Base-by-base conservation (phyloP, 176 grass and related monocot species). In the Aegilops umbellulata region DNA sequence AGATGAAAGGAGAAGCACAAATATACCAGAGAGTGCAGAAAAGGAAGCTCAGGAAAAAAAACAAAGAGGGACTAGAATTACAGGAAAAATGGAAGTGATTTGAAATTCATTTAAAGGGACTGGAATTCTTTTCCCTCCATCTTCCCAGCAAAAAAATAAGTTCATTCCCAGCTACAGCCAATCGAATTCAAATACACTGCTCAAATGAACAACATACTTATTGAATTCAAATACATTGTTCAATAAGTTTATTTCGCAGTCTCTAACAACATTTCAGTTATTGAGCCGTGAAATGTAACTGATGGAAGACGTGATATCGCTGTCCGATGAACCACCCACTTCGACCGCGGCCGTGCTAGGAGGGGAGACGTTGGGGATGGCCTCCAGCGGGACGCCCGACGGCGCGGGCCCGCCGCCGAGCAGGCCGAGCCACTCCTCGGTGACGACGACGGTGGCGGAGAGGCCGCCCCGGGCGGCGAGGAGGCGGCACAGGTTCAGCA, bases 361-460 rank as follows among this genome's bases (percentile, higher is more conserved):
- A 89, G 12, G 91, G 84, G 39, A 89, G 57, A 85, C 84, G 62
- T 92, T 89, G 16, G 90, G 83, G 14, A 89, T 81, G 82, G 80
- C 30, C 41, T 29, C 63, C 7, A 92, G 35, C 44, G 69, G 17
- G 51, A 92, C 41, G 32, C 68, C 41, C n/a, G 61, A 10, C 16
- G 19, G 77, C 8, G 8, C 58, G 60, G 88, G 64, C 41, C 41
- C 10, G 38, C 14, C 38, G 12, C 13, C 12, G 80, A 88, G 61
- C 42, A 97, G 85, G 69, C 77, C 82, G 68, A 83, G 85, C 94
- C 90, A 92, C 71, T 97, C 91, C 82, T 94, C 87, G 19, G 92
- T 94, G 82, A 97, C 82, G 42, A 94, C 87, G 68, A 86, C 79
- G 62, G 87, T 92, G 30, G 42, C 64, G 25, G 70, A 15, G 49